Base-by-base conservation (phyloP, 116 monocot genomes). In the Cymodocea nodosa region DNA sequence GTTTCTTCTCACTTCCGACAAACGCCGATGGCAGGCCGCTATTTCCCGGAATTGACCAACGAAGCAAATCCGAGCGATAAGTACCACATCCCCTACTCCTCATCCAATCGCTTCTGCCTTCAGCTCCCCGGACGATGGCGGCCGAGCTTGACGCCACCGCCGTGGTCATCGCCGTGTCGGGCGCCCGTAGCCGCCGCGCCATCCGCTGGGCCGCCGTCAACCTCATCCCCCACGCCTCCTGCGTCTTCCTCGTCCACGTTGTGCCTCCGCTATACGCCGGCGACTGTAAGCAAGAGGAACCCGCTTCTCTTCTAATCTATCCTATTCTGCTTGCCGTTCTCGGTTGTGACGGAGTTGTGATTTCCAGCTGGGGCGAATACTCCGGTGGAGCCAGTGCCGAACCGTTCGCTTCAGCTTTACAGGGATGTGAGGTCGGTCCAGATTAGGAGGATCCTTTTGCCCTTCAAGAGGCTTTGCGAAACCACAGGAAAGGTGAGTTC, bases 301-400 rank as follows among this genome's bases (percentile, higher is more conserved):
- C 35, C 52, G 61, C 18, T 50, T 18, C 20, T 57, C 22, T 23
- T 44, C 40, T 37, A 24, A 25, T 60, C 25, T 34, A 15, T 14
- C 17, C 9, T 51, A 19, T 25, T 69, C 23, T 12, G 18, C 13
- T 13, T 49, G 24, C 51, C 5, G 14, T 13, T 59, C 20, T 8
- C 17, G 25, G 25, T 35, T 64, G 10, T 64, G 64, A 64, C 50
- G 16, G 15, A 35, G 4, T 23, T 25, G 23, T 44, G n/a, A 6
- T 23, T 68, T 52, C 23, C 63, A 84, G 94, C 68, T 60, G 94
- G 86, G 67, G 4, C 60, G 25, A 30, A 37, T 1, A 23, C 73
- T 5, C 82, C 84, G 17, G 63, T 81, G 50, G 73, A 82, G 60
- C 30, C 62, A 20, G 65, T 82, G 44, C 77, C 74, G 9, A 72